phyloP scores from a whole-genome alignment of 139 green algal genomes.

The Pseudopediastrum boryanum region DNA sequence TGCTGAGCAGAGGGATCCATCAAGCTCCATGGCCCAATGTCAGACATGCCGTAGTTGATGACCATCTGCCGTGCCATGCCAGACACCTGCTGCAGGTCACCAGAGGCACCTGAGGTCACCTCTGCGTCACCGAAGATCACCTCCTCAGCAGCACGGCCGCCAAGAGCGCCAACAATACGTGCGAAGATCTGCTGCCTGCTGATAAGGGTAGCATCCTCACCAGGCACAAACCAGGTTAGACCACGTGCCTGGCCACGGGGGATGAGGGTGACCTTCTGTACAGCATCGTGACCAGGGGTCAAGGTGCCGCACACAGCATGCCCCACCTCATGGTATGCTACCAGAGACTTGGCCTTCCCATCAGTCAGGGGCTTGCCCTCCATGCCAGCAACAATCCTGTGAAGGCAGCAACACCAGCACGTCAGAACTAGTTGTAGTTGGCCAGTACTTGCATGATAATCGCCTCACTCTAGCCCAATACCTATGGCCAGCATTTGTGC shows the following conservation, averaged over 20 bases:
- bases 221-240: slow-evolving; percentile 98
- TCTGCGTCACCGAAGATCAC: slow-evolving; percentile 96
- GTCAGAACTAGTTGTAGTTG: no score
- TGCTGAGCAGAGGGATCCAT: slow-evolving; percentile 83
- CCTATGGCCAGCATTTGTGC: no score
- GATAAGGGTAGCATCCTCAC: slow-evolving; percentile 96
- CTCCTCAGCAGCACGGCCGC: slow-evolving; percentile 96
- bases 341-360: slow-evolving; percentile 95
- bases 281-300: slow-evolving; percentile 93
- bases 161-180: slow-evolving; percentile 94
- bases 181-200: slow-evolving; percentile 97
- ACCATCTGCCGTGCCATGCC: slow-evolving; percentile 96
- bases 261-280: slow-evolving; percentile 99
- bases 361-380: slow-evolving; percentile 98
- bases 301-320: slow-evolving; percentile 97
- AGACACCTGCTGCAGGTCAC: slow-evolving; percentile 77
- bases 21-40: slow-evolving; percentile 96
- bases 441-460: not conserved
- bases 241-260: slow-evolving; percentile 95
- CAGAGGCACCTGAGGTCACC: slow-evolving; percentile 67
- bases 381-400: slow-evolving; percentile 90
- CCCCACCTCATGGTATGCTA: slow-evolving; percentile 97
- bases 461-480: no score
- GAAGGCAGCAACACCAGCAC: slow-evolving; percentile 31
- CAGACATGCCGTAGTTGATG: slow-evolving; percentile 97